Evolutionary conservation across 2,329 filamentous ascomycete genomes (phyloP), one percentile per base, ranked within the genome.

Genomic region (Nemania abortiva): DNA sequence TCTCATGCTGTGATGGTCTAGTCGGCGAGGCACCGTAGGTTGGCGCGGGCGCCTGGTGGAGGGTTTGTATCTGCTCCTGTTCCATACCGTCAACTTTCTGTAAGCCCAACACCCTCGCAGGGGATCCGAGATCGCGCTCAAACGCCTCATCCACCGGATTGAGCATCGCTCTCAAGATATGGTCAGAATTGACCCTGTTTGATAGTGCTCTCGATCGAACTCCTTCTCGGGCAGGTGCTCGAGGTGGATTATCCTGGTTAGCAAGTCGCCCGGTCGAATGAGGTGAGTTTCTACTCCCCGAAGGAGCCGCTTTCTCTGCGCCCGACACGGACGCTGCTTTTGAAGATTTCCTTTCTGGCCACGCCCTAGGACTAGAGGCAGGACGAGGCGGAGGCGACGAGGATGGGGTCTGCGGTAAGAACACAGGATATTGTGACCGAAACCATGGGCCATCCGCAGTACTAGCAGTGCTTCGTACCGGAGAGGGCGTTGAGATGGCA

Each of bases 371-470:
- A 39, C 49, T 45, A 6, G 56, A 37, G 13, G 29, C 10, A 29
- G 61, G 37, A 20, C 18, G 45, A 22, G 54, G 45, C 22, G 65
- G 66, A 37, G 58, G 29, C 31, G n/a, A n/a, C n/a, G n/a, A n/a
- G n/a, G 64, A 55, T 24, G 55, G 66, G 29, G 61, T 18, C 18
- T 63, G 42, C 13, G 71, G 68, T 50, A 67, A 55, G 55, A 73
- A 69, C 31, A 75, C 54, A 10, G 72, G 73, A 59, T 74, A 73
- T 55, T 74, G 73, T 9, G 74, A 74, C 34, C 73, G 69, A 42
- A 69, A 70, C 62, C 68, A 73, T 20, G 74, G 63, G n/a, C 65
- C 68, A 29, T 45, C 45, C 15, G 15, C 58, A 29, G 49, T 53
- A 15, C 47, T 47, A 29, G 69, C 64, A 6, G 62, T 53, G n/a